A percentile compares a stretch with the other conserved stretches of the same genome.
Evolutionary conservation across 495 filamentous ascomycete genomes (phyloP).

Genomic region (Penicillium atrosanguineum): DNA sequence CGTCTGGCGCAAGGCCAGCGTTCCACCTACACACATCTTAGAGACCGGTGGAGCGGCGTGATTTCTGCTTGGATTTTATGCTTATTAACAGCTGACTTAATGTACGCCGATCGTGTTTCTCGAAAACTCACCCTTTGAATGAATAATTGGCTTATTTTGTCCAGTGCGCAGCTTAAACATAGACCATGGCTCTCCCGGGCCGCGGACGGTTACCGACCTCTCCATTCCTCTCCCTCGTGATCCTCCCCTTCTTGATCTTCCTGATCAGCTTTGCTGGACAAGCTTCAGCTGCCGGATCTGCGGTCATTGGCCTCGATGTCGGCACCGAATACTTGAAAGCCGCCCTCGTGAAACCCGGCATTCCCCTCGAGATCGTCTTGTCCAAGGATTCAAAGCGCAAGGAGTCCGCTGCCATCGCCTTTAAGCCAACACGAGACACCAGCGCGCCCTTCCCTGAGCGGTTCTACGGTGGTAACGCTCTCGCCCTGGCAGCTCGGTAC

Average conservation of each 20-base stretch:
- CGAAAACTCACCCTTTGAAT: background rate
- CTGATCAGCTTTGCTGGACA: slow-evolving; percentile 56
- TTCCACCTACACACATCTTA: slow-evolving; percentile 21
- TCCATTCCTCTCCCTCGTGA: slow-evolving; percentile 36
- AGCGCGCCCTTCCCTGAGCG: slow-evolving; percentile 76
- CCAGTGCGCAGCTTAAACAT: slow-evolving; percentile 28
- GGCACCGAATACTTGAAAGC: slow-evolving; percentile 98
- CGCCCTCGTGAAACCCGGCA: slow-evolving; percentile 92
- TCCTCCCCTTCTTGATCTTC: slow-evolving; percentile 50
- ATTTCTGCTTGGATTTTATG: background rate
- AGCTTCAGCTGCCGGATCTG: slow-evolving; percentile 60
- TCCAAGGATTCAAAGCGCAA: slow-evolving; percentile 99
- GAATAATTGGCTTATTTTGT: slow-evolving; percentile 10
- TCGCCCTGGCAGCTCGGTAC: slow-evolving; percentile 82
- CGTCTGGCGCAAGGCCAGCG: slow-evolving; percentile 21
- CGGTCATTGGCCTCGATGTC: slow-evolving; percentile 89
- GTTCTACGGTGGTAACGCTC: slow-evolving; percentile 86
- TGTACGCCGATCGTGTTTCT: background rate
- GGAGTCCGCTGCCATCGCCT: slow-evolving; percentile 85
- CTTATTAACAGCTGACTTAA: slow-evolving; percentile 11
- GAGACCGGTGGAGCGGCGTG: slow-evolving; percentile 13
- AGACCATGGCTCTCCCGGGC: slow-evolving; percentile 51
- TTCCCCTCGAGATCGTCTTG: slow-evolving; percentile 95
- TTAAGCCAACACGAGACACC: slow-evolving; percentile 72
- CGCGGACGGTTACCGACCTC: slow-evolving; percentile 42